Evolutionary conservation across 192 early-diverging fungal genomes (phyloP).

Genomic region (Mycoemilia scoparia): DNA sequence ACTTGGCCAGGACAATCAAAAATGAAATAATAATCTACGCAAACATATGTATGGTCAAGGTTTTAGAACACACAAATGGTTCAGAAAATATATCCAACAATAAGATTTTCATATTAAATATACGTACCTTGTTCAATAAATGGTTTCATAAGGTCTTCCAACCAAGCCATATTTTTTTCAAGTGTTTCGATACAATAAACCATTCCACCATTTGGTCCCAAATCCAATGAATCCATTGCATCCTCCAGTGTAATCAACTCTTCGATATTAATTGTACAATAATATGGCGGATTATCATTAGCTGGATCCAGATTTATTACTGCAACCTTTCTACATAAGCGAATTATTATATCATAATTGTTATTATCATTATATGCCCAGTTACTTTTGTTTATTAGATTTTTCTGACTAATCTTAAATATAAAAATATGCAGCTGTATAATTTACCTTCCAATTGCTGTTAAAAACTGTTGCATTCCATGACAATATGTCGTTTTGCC

Average conservation of each 20-base stretch:
- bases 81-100: too few species aligned
- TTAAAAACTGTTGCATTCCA: conserved; percentile 76
- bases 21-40: conserved; percentile 62
- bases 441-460: conserved; percentile 52
- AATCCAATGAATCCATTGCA: conserved; percentile 70
- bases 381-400: too few species aligned
- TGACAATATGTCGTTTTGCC: conserved; percentile 94
- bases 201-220: conserved; percentile 93
- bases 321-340: conserved; percentile 58
- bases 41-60: too few species aligned
- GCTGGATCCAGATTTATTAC: conserved; percentile 97
- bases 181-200: conserved; percentile 94
- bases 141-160: conserved; percentile 52
- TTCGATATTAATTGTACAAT: conserved; percentile 60
- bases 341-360: too few species aligned
- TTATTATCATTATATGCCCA: too few species aligned
- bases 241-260: conserved; percentile 89
- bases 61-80: too few species aligned
- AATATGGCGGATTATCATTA: conserved; percentile 75
- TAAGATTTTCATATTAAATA: too few species aligned
- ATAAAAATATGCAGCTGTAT: too few species aligned
- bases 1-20: conserved; percentile 97
- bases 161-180: conserved; percentile 80
- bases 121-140: too few species aligned
- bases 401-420: too few species aligned